These are phyloP conservation scores for Stropharia rugosoannulata DNA, from an alignment of 768 basidiomycete species.

Conservation along the genomic window DNA sequence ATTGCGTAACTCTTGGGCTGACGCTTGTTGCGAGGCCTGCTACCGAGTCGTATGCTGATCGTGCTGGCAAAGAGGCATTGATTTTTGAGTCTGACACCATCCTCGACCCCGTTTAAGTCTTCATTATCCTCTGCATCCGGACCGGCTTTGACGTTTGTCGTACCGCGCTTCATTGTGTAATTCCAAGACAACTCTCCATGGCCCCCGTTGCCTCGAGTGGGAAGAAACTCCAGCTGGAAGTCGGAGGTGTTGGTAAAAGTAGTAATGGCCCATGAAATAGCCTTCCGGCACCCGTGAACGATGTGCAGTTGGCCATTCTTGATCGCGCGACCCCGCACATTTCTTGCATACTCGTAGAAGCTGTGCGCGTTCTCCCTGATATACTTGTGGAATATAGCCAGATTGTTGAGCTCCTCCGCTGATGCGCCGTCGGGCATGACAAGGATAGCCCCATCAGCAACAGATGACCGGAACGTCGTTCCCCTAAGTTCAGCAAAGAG, in stretches of 20 bases:
- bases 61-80: constrained; percentile 10
- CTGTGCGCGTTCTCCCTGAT: constrained; percentile 5
- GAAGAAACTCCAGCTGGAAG: background rate
- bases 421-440: constrained; percentile 15
- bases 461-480: constrained; percentile 4
- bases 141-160: constrained; percentile 1
- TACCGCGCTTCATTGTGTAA: constrained; percentile 1
- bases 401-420: constrained; percentile 9
- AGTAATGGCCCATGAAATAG: constrained; percentile 22
- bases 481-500: background rate
- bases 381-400: constrained; percentile 3
- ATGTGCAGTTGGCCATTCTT: constrained; percentile 24
- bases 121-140: constrained; percentile 1
- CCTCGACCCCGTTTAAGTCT: background rate
- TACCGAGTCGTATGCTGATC: constrained; percentile 1
- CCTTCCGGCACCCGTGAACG: constrained; percentile 23
- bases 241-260: background rate
- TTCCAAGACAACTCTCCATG: background rate
- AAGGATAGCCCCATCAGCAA: constrained; percentile 14
- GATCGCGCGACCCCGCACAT: constrained; percentile 11
- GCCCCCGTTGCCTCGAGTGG: background rate
- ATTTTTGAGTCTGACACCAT: background rate
- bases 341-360: constrained; percentile 18
- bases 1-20: background rate
- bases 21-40: background rate